Percentiles rank a stretch among this genome's conserved stretches.
phyloP scores from a whole-genome alignment of 495 filamentous ascomycete genomes.

The Pyronema omphalodes region DNA sequence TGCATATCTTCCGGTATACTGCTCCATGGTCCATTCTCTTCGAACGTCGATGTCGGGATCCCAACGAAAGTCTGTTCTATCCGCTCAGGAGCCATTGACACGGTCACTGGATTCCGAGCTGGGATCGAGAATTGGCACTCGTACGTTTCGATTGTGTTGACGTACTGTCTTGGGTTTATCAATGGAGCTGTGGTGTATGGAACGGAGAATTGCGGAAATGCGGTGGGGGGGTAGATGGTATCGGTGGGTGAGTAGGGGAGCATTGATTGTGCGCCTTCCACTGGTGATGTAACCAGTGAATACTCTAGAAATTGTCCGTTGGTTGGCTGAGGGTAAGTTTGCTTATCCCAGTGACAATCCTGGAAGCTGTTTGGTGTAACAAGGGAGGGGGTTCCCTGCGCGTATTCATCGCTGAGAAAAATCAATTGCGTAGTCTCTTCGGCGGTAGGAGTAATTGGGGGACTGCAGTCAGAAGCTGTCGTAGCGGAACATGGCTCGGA shows the following conservation, averaged over 20 bases:
- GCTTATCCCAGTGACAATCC: neutral
- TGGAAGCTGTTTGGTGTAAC: constrained; percentile 10
- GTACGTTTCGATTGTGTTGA: too few species aligned
- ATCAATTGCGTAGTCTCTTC: too few species aligned
- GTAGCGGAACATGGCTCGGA: neutral
- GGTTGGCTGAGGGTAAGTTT: neutral
- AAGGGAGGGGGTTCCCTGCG: constrained; percentile 4
- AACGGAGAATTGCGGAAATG: neutral
- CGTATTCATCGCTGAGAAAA: neutral
- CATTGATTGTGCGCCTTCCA: neutral
- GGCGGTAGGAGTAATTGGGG: neutral
- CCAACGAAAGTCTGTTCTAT: too few species aligned
- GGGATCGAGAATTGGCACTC: too few species aligned
- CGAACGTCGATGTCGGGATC: too few species aligned
- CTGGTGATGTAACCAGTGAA: neutral
- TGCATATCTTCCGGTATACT: constrained; percentile 1
- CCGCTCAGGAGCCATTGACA: too few species aligned
- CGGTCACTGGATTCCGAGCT: too few species aligned
- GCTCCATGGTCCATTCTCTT: neutral
- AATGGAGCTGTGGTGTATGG: neutral
- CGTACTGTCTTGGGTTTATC: too few species aligned
- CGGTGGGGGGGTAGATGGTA: neutral
- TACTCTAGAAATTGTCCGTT: neutral
- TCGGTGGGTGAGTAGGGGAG: neutral
- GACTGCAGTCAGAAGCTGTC: neutral